Conservation (phyloP, 2,329 filamentous ascomycete genomes). For the Aspergillus uvarum region DNA sequence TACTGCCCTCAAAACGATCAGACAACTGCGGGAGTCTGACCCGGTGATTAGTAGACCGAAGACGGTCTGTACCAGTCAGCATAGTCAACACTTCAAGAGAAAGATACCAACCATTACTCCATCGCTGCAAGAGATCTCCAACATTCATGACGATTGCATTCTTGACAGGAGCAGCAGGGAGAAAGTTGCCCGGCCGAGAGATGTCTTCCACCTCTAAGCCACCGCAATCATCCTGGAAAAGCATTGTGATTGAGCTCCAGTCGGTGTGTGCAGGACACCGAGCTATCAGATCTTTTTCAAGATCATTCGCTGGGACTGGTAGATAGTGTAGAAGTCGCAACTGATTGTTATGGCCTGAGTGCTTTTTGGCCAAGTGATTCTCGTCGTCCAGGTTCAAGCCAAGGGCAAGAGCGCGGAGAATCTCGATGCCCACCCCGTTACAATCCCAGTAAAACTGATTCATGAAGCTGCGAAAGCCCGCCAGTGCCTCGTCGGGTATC, state of each 20-base stretch:
- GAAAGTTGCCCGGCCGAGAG: slow-evolving; percentile 39
- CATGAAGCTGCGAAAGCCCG: slow-evolving; percentile 51
- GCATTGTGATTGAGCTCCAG: slow-evolving; percentile 54
- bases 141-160: slow-evolving; percentile 51
- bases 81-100: background rate
- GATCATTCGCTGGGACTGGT: slow-evolving; percentile 44
- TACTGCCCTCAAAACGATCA: slow-evolving; percentile 39
- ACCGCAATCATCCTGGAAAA: slow-evolving; percentile 56
- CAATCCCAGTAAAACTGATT: slow-evolving; percentile 52
- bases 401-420: slow-evolving; percentile 49
- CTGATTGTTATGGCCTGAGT: slow-evolving; percentile 59
- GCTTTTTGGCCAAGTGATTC: slow-evolving; percentile 48
- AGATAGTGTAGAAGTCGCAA: slow-evolving; percentile 62
- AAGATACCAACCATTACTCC: slow-evolving; percentile 46
- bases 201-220: slow-evolving; percentile 54
- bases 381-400: slow-evolving; percentile 51
- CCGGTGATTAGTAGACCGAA: slow-evolving; percentile 56
- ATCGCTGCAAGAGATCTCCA: slow-evolving; percentile 52
- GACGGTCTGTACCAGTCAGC: slow-evolving; percentile 38
- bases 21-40: slow-evolving; percentile 48
- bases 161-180: slow-evolving; percentile 42
- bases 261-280: slow-evolving; percentile 57
- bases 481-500: slow-evolving; percentile 47
- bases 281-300: slow-evolving; percentile 46
- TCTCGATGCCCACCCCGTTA: slow-evolving; percentile 43